Evolutionary conservation across 192 early-diverging fungal species (phyloP), one percentile per base, ranked within the genome.

Genomic region (Backusella tuberculispora): DNA sequence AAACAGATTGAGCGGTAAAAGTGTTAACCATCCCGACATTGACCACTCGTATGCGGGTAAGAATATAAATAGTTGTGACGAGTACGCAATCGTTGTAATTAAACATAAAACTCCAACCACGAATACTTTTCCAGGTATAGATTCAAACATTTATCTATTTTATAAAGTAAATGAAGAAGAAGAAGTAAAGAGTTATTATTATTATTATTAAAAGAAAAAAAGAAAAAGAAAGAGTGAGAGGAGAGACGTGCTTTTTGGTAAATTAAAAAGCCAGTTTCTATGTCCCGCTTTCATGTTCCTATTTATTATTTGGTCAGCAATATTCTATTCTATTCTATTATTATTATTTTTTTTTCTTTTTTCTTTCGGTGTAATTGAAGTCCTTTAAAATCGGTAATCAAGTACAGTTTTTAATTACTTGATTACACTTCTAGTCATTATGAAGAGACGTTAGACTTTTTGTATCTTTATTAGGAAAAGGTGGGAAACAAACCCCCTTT

Each of bases 1-100:
- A 40, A 87, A 80, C 37, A 93, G 50, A 83, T 99, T 94, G 81
- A 97, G 94, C 13, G 91, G 91, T 24, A 83, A 83, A 6, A 90
- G 86, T 6, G 90, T 50, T 5, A 56, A 13, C 6, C 66, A 71
- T 12, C 19, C 65, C 38, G 65, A 67, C 4, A 69, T 21, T 60
- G 41, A 68, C 26, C 73, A 75, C 43, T 66, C 72, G 7, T 73
- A 63, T 42, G 75, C 63, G 37, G 66, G 63, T 13, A 69, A 46
- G 56, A 83, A 83, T 10, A 83, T 53, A 53, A 79, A 71, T 5
- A 65, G n/a, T 71, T 83, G 81, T 19, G 81, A 83, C 8, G 77
- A 67, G 42, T 76, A 83, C 48, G 81, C 74, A 48, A 83, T 83
- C 1, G 44, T 70, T 14, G 75, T 42, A 17, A 83, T 83, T 14